Conservation (phyloP, 108 stramenopile species). For the Nitzschia inconspicua region DNA sequence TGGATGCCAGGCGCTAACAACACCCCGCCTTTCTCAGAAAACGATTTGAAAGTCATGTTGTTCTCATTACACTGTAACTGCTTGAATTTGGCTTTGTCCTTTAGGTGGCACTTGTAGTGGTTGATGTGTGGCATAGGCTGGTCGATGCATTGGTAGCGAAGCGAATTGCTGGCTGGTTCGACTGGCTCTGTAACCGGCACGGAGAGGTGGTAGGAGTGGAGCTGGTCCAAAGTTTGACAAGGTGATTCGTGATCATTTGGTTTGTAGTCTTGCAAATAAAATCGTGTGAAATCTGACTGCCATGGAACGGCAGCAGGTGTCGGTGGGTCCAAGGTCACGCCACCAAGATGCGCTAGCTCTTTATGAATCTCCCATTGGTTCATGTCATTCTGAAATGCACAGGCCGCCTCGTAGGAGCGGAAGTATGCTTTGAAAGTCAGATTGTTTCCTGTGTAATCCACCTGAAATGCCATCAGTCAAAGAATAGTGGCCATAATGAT, state of each 20-base stretch:
- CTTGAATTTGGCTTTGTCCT: background rate
- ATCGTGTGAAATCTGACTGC: background rate
- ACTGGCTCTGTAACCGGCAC: background rate
- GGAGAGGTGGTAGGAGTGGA: background rate
- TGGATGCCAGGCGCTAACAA: too few species aligned
- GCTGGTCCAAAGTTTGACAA: too few species aligned
- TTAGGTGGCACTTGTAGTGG: background rate
- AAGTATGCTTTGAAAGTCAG: background rate
- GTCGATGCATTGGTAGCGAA: background rate
- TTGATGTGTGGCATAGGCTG: background rate
- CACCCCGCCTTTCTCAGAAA: too few species aligned
- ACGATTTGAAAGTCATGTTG: too few species aligned
- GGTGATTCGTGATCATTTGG: too few species aligned
- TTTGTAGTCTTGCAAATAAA: background rate
- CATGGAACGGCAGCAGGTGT: background rate
- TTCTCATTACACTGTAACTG: background rate
- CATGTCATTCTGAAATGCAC: background rate
- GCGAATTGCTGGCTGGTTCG: background rate
- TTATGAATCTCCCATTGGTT: background rate
- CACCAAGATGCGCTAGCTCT: background rate
- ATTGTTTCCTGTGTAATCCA: background rate
- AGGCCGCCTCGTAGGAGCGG: background rate
- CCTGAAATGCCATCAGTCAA: background rate
- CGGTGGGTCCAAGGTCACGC: background rate
- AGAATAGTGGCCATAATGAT: background rate